Evolutionary conservation across 2,329 filamentous ascomycete genomes (phyloP), one percentile per base, ranked within the genome.

Genomic region (Penicillium sumatraense): DNA sequence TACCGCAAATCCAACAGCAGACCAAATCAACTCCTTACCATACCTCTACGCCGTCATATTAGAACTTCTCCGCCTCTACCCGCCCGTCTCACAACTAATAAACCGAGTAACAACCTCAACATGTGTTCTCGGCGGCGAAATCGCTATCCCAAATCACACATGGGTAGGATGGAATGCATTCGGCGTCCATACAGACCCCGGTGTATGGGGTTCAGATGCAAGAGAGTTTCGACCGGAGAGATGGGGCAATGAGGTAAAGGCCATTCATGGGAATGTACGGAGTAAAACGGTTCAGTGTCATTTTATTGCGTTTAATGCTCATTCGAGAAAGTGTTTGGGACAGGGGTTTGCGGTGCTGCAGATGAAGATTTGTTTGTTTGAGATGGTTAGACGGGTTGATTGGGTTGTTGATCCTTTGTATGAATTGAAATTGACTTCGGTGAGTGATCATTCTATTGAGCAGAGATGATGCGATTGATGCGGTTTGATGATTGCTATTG

Each of bases 81-180:
- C 80, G 0, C 80, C 80, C 7, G 76, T 83, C 48, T 75, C 72
- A 0, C 79, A 82, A 54, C 69, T 83, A 38, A 77, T 82, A 59
- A 82, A 82, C 51, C 73, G 79, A 5, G 72, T 73, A 3, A 73
- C 72, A 0, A 48, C 58, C 2, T 57, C 61, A 2, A 62, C 72
- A 0, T 66, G 70, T 11, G 56, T 65, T 21, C 59, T 71, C 2
- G 67, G 65, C 5, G 59, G 59, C 1, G 46, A 59, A 5, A 60
- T 78, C n/a, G 51, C 63, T 2, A 67, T 78, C 13, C 72, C 73
- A 1, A 58, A 59, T 41, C 72, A 71, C 4, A 77, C 73, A 1
- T 78, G 73, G 56, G 60, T 78, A 3, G 76, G 75, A 10, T 78
- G 75, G 60, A 74, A 76, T 54, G 70, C 73, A 20, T 76, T 73